Conservation (phyloP, 2,329 filamentous ascomycete species). For the Colletotrichum viniferum region DNA sequence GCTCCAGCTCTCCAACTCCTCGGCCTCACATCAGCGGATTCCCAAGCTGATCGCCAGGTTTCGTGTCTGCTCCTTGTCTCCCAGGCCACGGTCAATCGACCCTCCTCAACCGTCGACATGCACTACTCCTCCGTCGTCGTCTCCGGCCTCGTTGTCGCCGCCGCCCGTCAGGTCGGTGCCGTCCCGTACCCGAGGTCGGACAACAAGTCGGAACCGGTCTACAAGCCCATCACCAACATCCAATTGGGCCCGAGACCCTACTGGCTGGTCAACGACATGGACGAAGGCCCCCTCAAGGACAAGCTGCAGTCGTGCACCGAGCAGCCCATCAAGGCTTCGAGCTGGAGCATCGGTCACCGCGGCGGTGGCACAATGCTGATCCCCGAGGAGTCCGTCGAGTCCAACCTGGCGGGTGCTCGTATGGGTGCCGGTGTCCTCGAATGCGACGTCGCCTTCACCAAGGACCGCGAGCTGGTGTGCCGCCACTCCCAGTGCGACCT, state of each 20-base stretch:
- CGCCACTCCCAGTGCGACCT: constrained; percentile 71
- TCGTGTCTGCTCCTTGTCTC: background rate
- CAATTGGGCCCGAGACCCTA: constrained; percentile 68
- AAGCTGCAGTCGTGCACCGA: constrained; percentile 64
- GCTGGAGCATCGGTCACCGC: constrained; percentile 66
- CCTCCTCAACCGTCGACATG: constrained; percentile 27
- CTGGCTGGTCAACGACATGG: constrained; percentile 68
- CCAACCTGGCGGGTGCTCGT: constrained; percentile 64
- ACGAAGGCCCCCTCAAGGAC: constrained; percentile 61
- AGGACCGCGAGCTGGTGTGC: constrained; percentile 69
- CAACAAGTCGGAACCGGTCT: constrained; percentile 8
- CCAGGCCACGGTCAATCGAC: background rate
- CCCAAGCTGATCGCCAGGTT: background rate
- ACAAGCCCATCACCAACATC: constrained; percentile 49
- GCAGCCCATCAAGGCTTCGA: constrained; percentile 50
- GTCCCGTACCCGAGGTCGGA: constrained; percentile 6
- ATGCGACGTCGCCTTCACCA: constrained; percentile 72
- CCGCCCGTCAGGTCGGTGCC: constrained; percentile 13
- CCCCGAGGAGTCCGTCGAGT: constrained; percentile 67
- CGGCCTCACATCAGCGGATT: background rate
- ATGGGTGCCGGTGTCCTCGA: constrained; percentile 72
- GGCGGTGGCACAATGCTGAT: constrained; percentile 65
- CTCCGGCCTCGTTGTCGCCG: constrained; percentile 31
- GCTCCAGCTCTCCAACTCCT: background rate
- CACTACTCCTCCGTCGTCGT: constrained; percentile 32